Percentiles rank a stretch among this genome's conserved stretches.
phyloP scores from a whole-genome alignment of 805 yeast genomes.

The Metschnikowia continentalis region DNA sequence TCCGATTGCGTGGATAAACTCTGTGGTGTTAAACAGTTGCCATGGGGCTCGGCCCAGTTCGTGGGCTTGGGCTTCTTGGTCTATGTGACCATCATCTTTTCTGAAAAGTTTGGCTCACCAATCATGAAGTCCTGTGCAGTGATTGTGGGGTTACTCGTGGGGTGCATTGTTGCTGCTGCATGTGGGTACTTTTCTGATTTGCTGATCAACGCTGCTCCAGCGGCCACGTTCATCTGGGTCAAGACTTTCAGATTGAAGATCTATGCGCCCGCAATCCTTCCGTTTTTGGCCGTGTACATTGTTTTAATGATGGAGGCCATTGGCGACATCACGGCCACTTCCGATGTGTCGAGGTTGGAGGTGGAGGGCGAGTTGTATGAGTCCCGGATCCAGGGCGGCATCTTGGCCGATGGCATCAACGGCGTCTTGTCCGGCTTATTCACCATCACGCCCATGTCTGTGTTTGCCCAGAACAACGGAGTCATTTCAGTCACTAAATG shows the following conservation, averaged over 20 bases:
- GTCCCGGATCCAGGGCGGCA: slow-evolving; percentile 89
- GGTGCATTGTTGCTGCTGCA: slow-evolving; percentile 90
- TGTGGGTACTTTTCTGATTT: slow-evolving; percentile 67
- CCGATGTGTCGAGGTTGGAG: slow-evolving; percentile 80
- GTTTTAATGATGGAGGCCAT: slow-evolving; percentile 88
- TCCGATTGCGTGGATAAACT: slow-evolving; percentile 9
- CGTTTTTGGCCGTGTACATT: slow-evolving; percentile 75
- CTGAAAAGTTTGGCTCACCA: slow-evolving; percentile 89
- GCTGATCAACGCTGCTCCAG: slow-evolving; percentile 68
- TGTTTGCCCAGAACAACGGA: slow-evolving; percentile 93
- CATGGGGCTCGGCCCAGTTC: slow-evolving; percentile 84
- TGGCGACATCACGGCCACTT: slow-evolving; percentile 91
- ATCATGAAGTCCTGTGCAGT: slow-evolving; percentile 93
- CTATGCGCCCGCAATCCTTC: slow-evolving; percentile 82
- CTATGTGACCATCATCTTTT: slow-evolving; percentile 62
- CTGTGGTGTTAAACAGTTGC: slow-evolving; percentile 24
- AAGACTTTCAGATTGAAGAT: slow-evolving; percentile 71
- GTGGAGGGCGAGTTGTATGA: slow-evolving; percentile 82
- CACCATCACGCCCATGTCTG: slow-evolving; percentile 81
- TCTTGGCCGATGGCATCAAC: slow-evolving; percentile 82
- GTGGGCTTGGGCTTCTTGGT: slow-evolving; percentile 85
- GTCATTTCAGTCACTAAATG: slow-evolving; percentile 87
- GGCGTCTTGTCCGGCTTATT: slow-evolving; percentile 73
- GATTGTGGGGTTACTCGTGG: slow-evolving; percentile 74
- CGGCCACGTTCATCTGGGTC: slow-evolving; percentile 83